Evolutionary conservation across 345 rosid species (phyloP).

Genomic region (Melastoma malabathricum): DNA sequence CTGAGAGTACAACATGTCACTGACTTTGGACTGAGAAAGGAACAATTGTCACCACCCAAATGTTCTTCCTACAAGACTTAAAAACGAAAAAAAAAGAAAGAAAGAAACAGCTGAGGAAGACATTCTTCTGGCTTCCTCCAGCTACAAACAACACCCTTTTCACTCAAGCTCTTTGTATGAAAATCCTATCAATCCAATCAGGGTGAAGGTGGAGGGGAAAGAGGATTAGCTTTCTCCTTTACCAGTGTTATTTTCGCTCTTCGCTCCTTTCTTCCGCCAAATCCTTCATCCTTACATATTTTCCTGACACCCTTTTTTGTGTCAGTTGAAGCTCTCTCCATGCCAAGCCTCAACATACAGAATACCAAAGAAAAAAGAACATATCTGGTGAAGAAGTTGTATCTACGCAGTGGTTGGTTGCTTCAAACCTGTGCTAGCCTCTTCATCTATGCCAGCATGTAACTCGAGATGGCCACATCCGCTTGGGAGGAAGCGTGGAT

Average conservation of each 20-base stretch:
- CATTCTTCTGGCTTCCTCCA: constrained; percentile 10
- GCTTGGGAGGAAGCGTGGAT: constrained; percentile 73
- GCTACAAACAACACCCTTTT: constrained; percentile 13
- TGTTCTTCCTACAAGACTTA: too few relatives aligned
- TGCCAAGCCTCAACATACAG: constrained; percentile 7
- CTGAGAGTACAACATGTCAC: too few relatives aligned
- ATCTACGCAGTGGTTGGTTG: constrained; percentile 50
- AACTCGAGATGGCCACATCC: constrained; percentile 57
- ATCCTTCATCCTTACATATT: constrained; percentile 20
- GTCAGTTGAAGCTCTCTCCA: too few relatives aligned
- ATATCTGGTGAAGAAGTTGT: background rate
- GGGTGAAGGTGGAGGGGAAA: constrained; percentile 43
- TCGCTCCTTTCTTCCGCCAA: constrained; percentile 56
- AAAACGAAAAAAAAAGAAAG: too few relatives aligned
- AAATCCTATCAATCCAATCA: constrained; percentile 6
- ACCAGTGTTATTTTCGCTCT: constrained; percentile 26
- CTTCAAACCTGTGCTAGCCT: constrained; percentile 19
- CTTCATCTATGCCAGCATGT: constrained; percentile 35
- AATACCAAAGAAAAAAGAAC: constrained; percentile 13
- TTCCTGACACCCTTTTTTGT: background rate
- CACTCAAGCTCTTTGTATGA: constrained; percentile 9
- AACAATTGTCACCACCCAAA: too few relatives aligned
- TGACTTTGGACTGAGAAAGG: too few relatives aligned
- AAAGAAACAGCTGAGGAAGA: too few relatives aligned
- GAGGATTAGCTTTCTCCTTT: constrained; percentile 83